phyloP scores from a whole-genome alignment of 2,329 filamentous ascomycete species.

The Zopfia rhizophila region DNA sequence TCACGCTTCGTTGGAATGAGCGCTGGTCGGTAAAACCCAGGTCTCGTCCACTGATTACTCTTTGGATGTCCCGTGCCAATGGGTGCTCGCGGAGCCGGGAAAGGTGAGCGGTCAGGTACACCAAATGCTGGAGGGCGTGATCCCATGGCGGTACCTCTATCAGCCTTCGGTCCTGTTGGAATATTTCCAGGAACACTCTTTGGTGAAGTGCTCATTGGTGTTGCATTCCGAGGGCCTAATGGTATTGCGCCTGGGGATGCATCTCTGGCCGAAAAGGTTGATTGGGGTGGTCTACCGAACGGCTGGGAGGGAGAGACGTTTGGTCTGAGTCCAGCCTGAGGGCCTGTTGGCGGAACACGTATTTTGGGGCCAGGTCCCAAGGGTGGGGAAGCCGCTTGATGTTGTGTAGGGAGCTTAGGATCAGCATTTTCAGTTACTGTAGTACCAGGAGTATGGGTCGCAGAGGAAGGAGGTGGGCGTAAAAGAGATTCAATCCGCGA shows the following conservation, averaged over 20 bases:
- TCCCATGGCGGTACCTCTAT: constrained; percentile 40
- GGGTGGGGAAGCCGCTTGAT: constrained; percentile 39
- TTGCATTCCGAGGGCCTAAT: constrained; percentile 38
- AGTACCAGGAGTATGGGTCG: constrained; percentile 9
- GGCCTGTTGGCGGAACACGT: constrained; percentile 44
- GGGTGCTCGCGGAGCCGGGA: constrained; percentile 42
- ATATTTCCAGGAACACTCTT: constrained; percentile 49
- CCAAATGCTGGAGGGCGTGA: constrained; percentile 46
- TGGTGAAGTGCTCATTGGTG: constrained; percentile 47
- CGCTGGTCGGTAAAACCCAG: constrained; percentile 45
- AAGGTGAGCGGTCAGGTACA: constrained; percentile 39
- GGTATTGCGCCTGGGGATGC: constrained; percentile 39
- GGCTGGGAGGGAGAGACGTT: constrained; percentile 42
- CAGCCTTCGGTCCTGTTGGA: constrained; percentile 54
- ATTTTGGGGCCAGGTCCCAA: constrained; percentile 40
- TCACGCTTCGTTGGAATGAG: constrained; percentile 59
- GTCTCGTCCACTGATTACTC: constrained; percentile 56
- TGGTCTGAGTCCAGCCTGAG: constrained; percentile 42
- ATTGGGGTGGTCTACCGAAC: constrained; percentile 39
- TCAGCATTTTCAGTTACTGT: constrained; percentile 24
- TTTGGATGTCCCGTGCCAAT: constrained; percentile 46
- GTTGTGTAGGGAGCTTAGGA: constrained; percentile 21
- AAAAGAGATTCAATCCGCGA: constrained; percentile 35
- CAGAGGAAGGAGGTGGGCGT: constrained; percentile 25
- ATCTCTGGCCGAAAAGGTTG: constrained; percentile 38